A percentile compares a stretch with the other conserved stretches of the same genome.
These are phyloP conservation scores for Epichloe sibirici DNA, from an alignment of 2,329 filamentous ascomycete species.

Conservation along the genomic window DNA sequence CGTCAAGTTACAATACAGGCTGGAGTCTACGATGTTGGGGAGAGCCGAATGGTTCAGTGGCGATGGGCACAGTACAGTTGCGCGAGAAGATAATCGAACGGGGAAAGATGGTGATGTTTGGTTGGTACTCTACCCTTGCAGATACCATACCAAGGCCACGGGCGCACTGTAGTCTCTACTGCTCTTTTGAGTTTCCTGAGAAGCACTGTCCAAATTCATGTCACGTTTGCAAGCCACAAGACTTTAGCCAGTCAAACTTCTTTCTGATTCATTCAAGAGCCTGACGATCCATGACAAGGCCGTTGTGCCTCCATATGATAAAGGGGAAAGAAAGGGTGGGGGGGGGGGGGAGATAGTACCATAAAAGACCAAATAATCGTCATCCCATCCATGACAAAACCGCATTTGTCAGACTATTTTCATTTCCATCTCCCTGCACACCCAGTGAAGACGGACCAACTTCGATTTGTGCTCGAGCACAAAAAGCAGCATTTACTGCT, in stretches of 20 bases:
- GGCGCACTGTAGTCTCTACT: background rate
- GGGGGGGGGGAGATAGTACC: too few species aligned
- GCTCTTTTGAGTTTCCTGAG: background rate
- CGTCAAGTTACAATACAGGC: too few species aligned
- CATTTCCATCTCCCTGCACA: slow-evolving; percentile 21
- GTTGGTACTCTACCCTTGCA: too few species aligned
- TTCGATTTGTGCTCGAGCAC: background rate
- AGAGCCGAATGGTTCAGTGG: too few species aligned
- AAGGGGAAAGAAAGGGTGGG: background rate
- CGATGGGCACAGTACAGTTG: too few species aligned
- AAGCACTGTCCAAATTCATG: background rate
- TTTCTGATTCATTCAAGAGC: slow-evolving; percentile 22
- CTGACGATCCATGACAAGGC: slow-evolving; percentile 22
- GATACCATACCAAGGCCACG: too few species aligned
- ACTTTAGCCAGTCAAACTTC: slow-evolving; percentile 16
- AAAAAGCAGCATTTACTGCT: slow-evolving; percentile 16
- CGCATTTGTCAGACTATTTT: background rate
- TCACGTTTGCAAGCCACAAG: background rate
- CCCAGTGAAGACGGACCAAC: slow-evolving; percentile 20
- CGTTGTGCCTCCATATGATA: slow-evolving; percentile 20
- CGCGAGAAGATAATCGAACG: too few species aligned
- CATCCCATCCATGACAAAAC: background rate
- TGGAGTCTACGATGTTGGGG: too few species aligned
- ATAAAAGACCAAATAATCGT: background rate
- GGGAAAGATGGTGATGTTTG: too few species aligned